These are phyloP conservation scores for Astrothelium subdiscretum DNA, from an alignment of 495 filamentous ascomycete species.

Conservation along the genomic window DNA sequence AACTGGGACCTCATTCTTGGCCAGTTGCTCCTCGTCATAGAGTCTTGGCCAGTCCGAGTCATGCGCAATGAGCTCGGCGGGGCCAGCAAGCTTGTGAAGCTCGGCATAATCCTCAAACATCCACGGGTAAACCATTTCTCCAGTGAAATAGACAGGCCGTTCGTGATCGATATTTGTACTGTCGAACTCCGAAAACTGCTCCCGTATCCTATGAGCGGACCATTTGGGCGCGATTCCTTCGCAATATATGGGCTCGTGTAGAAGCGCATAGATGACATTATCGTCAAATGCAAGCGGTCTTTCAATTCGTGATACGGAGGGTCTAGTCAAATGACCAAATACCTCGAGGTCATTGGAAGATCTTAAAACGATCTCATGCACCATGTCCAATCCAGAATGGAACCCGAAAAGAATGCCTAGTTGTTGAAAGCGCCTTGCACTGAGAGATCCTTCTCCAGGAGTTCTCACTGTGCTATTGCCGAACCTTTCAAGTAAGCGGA, in stretches of 20 bases:
- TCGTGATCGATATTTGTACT: slow-evolving; percentile 25
- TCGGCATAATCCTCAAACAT: slow-evolving; percentile 70
- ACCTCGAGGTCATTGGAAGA: slow-evolving; percentile 56
- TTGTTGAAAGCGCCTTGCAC: slow-evolving; percentile 57
- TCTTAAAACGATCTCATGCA: slow-evolving; percentile 51
- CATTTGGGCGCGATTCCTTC: slow-evolving; percentile 50
- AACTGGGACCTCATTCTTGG: slow-evolving; percentile 72
- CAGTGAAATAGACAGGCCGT: slow-evolving; percentile 67
- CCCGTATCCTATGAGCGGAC: slow-evolving; percentile 47
- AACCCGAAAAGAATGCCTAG: slow-evolving; percentile 65
- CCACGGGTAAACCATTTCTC: slow-evolving; percentile 82
- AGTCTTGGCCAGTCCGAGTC: slow-evolving; percentile 58
- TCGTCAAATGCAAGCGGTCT: slow-evolving; percentile 54
- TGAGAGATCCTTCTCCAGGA: slow-evolving; percentile 57
- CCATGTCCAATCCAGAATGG: slow-evolving; percentile 39
- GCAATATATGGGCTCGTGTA: slow-evolving; percentile 82
- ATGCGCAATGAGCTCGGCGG: slow-evolving; percentile 58
- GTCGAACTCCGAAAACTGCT: slow-evolving; percentile 33
- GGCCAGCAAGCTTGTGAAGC: slow-evolving; percentile 49
- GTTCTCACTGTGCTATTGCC: slow-evolving; percentile 44
- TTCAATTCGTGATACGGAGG: slow-evolving; percentile 57
- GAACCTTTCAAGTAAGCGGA: slow-evolving; percentile 42
- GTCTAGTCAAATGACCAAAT: slow-evolving; percentile 61
- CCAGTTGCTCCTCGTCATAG: slow-evolving; percentile 62
- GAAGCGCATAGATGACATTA: slow-evolving; percentile 67